These are phyloP conservation scores for Neopestalotiopsis sp. DNA, from an alignment of 2,329 filamentous ascomycete species.

Conservation along the genomic window DNA sequence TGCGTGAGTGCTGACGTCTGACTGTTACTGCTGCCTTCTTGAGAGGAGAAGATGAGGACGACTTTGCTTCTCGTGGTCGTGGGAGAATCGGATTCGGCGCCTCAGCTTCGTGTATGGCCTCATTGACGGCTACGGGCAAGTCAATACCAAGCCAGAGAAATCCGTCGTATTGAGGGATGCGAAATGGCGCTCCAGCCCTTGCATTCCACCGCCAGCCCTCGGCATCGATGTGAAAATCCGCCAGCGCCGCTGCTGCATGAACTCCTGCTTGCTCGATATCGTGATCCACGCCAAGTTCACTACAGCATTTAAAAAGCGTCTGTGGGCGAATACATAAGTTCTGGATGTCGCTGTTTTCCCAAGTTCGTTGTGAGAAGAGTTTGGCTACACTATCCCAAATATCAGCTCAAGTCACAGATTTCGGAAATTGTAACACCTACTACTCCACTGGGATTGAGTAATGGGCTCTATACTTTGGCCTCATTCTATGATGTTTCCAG, in stretches of 20 bases:
- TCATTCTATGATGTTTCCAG: slow-evolving; percentile 36
- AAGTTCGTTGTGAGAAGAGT: slow-evolving; percentile 28
- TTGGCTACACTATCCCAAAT: slow-evolving; percentile 26
- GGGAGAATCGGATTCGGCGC: slow-evolving; percentile 7
- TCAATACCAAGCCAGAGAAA: slow-evolving; percentile 32
- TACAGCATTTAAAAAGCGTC: not conserved
- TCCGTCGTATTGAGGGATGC: slow-evolving; percentile 36
- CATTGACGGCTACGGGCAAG: slow-evolving; percentile 30
- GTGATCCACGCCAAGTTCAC: not conserved
- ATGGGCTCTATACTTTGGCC: slow-evolving; percentile 37
- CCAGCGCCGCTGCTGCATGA: slow-evolving; percentile 21
- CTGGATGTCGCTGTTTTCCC: not conserved
- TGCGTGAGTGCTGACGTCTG: not conserved
- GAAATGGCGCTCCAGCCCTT: slow-evolving; percentile 31
- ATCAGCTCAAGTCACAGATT: slow-evolving; percentile 3
- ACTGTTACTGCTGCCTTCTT: not conserved
- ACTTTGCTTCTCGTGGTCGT: not conserved
- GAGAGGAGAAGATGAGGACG: not conserved
- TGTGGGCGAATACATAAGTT: not conserved
- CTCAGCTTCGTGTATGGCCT: slow-evolving; percentile 29
- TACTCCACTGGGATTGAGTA: slow-evolving; percentile 39
- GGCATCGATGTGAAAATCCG: slow-evolving; percentile 31
- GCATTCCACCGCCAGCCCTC: slow-evolving; percentile 34
- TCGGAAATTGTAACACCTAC: slow-evolving; percentile 28
- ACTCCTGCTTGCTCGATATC: not conserved